Base-by-base conservation (phyloP, 495 filamentous ascomycete genomes). In the Aspergillus incahuasiensis region DNA sequence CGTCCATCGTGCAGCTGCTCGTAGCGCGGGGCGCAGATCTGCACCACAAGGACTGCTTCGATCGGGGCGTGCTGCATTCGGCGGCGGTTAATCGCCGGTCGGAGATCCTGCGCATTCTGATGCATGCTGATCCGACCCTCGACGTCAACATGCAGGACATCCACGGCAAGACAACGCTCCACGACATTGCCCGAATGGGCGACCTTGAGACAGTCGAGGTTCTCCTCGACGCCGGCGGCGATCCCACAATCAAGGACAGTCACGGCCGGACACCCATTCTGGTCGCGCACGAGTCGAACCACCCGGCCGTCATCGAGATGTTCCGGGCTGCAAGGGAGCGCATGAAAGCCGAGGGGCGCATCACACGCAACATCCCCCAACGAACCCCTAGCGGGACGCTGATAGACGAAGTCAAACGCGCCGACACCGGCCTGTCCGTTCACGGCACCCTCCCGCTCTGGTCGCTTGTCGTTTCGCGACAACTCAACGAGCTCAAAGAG, bases 41-140 rank as follows among this genome's bases (percentile, higher is more conserved):
- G 21, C 53, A 55, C 35, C 53, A 55, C 45, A 48, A 55, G 22
- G 53, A 55, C 35, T 25, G n/a, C n/a, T 49, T 55, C 24, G 45
- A 32, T 15, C 44, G 53, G 2, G 53, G 53, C 4, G 22, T 55
- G 21, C 45, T 55, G 2, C 44, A 49, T 6, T 46, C 44, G 1
- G 53, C 53, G 1, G 53, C 53, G n/a, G 45, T 47, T 8, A 55
- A 55, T n/a, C 19, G 32, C 0, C 45, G 53, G 2, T 15, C 16
- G 4, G 35, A 32, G 1, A 55, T 55, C 24, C 20, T 55, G 6
- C 44, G 34, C 1, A 55, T 49, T 15, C 35, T 55, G 11, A 49
- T 16, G n/a, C 35, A 1, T 25, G 32, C 7, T n/a, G 53, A 55
- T 11, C 21, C 20, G 3, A 55, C 53, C 3, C 16, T 55, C 8